phyloP scores from a whole-genome alignment of 306 rosid species.

The Alnus rubra region DNA sequence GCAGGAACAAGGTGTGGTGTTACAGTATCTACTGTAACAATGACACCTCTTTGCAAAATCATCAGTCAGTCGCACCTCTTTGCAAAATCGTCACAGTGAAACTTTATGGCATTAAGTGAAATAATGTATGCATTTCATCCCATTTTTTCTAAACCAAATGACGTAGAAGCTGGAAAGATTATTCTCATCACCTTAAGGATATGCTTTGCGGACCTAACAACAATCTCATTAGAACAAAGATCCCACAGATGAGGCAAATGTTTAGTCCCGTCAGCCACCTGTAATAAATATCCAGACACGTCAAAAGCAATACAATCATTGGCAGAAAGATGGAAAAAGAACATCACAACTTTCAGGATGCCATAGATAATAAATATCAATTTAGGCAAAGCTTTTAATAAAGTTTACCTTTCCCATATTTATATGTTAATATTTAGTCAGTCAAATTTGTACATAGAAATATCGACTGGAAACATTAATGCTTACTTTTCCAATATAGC shows the following conservation, averaged over 20 bases:
- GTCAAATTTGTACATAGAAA: background rate
- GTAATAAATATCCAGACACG: slow-evolving; percentile 24
- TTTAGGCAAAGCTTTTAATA: background rate
- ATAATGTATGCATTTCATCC: background rate
- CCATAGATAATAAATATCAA: background rate
- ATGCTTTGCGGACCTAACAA: slow-evolving; percentile 95
- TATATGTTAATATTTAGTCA: background rate
- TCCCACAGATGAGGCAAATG: slow-evolving; percentile 96
- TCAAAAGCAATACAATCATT: slow-evolving; percentile 28
- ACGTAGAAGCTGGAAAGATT: slow-evolving; percentile 20
- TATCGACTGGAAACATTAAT: background rate
- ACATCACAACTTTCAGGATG: background rate
- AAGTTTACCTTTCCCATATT: background rate
- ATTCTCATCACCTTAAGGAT: slow-evolving; percentile 67
- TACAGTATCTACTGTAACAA: background rate
- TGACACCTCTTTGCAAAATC: background rate
- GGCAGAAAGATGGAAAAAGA: slow-evolving; percentile 9
- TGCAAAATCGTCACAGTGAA: background rate
- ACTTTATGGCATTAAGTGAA: background rate
- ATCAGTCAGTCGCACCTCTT: too few species aligned
- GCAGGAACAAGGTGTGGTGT: background rate
- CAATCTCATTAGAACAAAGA: slow-evolving; percentile 89
- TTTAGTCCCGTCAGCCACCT: slow-evolving; percentile 95
- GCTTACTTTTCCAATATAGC: slow-evolving; percentile 90
- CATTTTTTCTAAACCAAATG: background rate